Base-by-base conservation (phyloP, 768 basidiomycete genomes). In the Mycena sanguinolenta region DNA sequence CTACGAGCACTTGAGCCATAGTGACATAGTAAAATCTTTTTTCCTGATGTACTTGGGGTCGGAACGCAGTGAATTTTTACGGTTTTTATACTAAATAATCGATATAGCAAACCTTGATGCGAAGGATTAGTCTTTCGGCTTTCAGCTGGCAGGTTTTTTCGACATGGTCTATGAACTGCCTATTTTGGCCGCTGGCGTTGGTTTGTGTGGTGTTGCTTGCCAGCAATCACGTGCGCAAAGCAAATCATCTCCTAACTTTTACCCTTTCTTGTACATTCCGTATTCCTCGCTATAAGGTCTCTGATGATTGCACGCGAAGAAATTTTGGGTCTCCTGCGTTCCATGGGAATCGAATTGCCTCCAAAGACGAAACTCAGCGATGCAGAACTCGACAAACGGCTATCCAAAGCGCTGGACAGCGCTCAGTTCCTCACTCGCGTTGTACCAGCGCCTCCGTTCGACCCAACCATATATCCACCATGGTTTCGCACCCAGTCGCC, bases 301-400 rank as follows among this genome's bases (percentile, higher is more conserved):
- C n/a, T n/a, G n/a, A 62, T 62, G 61, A 46, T 62, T 17, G 52
- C 63, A 1, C 63, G 63, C 32, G 36, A 42, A 63, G 63, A 63
- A 23, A 63, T 63, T 10, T 52, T 65, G 2, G 21, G 25, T 13
- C 63, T 65, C 4, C 38, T 65, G 28, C 32, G 39, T 21, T 38
- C 69, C 23, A 65, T 71, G 53, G 65, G 70, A 14, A 55, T 71
- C 27, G 57, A 67, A 2, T 42, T 71, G 4, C 71, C 71, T 2
- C 50, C 16, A n/a, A 72, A 69, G 50, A 72, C 71, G 1, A 72
- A 72, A 23, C 71, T 72, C 32, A 36, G 58, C 8, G 71, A 69
- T 42, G 30, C 28, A 17, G 71, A 72, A 36, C 67, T 72, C 32
- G 71, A 72, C 54, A 69, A 65, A 38, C 67, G 67, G 0, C 67